phyloP scores from a whole-genome alignment of 148 eudicot species.

The Pouteria glomerata region DNA sequence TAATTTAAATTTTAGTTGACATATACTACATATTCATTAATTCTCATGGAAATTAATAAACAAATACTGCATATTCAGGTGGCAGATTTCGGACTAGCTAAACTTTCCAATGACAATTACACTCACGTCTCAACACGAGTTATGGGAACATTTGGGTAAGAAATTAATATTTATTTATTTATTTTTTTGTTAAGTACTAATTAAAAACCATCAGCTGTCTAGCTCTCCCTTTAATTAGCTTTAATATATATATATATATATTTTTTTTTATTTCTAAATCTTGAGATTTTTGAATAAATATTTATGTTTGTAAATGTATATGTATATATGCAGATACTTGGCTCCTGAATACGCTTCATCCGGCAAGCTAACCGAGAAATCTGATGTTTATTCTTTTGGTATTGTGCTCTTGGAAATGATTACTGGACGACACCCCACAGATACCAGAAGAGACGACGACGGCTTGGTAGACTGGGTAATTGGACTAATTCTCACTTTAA shows the following conservation, averaged over 20 bases:
- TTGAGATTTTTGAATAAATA: no score
- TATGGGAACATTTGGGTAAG: slow-evolving; percentile 95
- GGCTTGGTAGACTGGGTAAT: slow-evolving; percentile 79
- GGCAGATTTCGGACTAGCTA: slow-evolving; percentile 92
- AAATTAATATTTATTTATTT: background rate
- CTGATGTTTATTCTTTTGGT: slow-evolving; percentile 82
- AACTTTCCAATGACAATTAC: slow-evolving; percentile 54
- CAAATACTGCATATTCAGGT: slow-evolving; percentile 37
- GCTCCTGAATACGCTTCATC: slow-evolving; percentile 98
- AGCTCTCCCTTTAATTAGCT: background rate
- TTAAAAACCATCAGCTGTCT: no score
- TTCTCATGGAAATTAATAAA: background rate
- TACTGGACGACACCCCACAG: slow-evolving; percentile 71
- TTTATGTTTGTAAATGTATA: background rate
- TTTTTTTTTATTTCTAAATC: background rate
- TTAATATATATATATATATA: background rate
- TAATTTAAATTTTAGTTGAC: background rate
- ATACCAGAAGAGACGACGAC: slow-evolving; percentile 50
- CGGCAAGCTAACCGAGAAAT: slow-evolving; percentile 79
- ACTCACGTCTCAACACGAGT: slow-evolving; percentile 92
- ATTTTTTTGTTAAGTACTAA: background rate
- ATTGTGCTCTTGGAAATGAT: slow-evolving; percentile 79
- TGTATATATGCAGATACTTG: slow-evolving; percentile 48
- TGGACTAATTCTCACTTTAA: background rate
- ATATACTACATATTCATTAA: background rate